These are phyloP conservation scores for Nicotiana undulata DNA, from an alignment of 257 asterid genomes.

Conservation along the genomic window DNA sequence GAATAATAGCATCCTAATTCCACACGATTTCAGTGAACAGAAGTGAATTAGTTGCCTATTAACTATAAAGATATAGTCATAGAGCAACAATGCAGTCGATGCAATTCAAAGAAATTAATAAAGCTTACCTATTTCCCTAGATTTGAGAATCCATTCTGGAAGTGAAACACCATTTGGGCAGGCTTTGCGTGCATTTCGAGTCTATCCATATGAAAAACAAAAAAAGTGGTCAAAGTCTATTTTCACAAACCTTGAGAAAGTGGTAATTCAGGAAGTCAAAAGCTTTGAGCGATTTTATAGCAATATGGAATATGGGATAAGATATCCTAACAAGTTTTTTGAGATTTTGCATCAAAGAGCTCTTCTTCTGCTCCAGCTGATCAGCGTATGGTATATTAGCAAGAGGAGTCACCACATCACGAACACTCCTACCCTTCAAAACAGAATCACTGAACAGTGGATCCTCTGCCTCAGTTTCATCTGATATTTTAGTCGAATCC, in stretches of 20 bases:
- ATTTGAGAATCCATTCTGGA: constrained; percentile 83
- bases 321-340: constrained; percentile 59
- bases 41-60: neutral
- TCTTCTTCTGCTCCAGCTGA: constrained; percentile 83
- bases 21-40: neutral
- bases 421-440: constrained; percentile 55
- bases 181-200: constrained; percentile 91
- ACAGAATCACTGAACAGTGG: constrained; percentile 25
- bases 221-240: neutral
- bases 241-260: neutral
- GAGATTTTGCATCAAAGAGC: constrained; percentile 54
- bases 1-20: neutral
- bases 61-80: neutral
- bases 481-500: constrained; percentile 15
- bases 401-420: constrained; percentile 93
- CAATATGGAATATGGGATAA: neutral
- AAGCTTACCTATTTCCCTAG: constrained; percentile 84
- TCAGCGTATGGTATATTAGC: constrained; percentile 83
- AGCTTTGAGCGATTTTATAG: neutral
- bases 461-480: constrained; percentile 28
- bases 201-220: constrained; percentile 35
- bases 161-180: constrained; percentile 70
- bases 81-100: neutral
- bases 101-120: constrained; percentile 4
- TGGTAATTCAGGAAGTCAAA: neutral